Percentiles rank a stretch among this genome's conserved stretches.
Conservation (phyloP, 169 alveolate genomes). For the Miamiensis avidus region DNA sequence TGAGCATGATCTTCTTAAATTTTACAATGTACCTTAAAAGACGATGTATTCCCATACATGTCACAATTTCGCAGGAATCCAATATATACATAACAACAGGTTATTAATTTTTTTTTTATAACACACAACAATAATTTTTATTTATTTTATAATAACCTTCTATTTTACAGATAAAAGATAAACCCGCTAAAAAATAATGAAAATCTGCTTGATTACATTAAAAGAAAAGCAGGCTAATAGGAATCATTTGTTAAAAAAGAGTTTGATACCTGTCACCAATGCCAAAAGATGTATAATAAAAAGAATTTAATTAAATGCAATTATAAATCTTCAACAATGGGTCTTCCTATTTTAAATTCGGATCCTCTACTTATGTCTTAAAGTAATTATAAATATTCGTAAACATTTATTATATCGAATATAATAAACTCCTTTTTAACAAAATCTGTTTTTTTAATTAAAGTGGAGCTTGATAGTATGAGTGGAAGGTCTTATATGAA, state of each 20-base stretch:
- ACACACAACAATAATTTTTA: neutral
- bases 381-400: neutral
- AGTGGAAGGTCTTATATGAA: conserved; percentile 27
- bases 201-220: conserved; percentile 5
- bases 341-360: conserved; percentile 19
- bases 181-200: neutral
- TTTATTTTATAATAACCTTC: neutral
- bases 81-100: too few species aligned
- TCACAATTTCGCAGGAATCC: neutral
- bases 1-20: neutral
- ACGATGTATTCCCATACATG: conserved; percentile 14
- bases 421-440: too few species aligned
- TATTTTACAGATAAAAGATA: neutral
- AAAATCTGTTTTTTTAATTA: neutral
- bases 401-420: neutral
- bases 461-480: conserved; percentile 14
- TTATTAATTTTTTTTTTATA: neutral
- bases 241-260: neutral
- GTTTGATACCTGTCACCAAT: conserved; percentile 41
- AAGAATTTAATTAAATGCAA: conserved; percentile 33
- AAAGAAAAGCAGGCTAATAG: neutral
- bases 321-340: conserved; percentile 37
- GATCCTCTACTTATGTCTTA: conserved; percentile 24
- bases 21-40: conserved; percentile 21
- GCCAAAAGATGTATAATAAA: conserved; percentile 26